Evolutionary conservation across 73 alveolate species (phyloP).

Genomic region (Tetrahymena malaccensis): DNA sequence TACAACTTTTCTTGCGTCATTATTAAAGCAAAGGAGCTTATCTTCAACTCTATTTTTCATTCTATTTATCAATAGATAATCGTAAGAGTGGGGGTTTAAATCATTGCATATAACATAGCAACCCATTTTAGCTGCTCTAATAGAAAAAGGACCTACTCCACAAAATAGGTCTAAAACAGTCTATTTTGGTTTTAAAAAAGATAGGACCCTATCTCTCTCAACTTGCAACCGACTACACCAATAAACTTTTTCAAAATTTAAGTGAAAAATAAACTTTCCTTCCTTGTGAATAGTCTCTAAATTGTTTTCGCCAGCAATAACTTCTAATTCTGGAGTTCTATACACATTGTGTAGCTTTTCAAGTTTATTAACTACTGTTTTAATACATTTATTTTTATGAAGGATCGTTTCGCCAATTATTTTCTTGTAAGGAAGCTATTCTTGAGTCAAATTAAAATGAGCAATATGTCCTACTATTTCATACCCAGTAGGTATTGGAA

Average conservation of each 20-base stretch:
- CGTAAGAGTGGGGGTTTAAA: constrained; percentile 90
- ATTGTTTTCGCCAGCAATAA: constrained; percentile 92
- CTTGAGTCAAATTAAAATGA: constrained; percentile 85
- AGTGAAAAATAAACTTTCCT: constrained; percentile 75
- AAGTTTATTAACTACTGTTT: constrained; percentile 91
- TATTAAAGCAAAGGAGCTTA: constrained; percentile 68
- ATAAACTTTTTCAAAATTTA: constrained; percentile 91
- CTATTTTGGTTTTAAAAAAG: neutral
- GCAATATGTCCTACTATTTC: constrained; percentile 97
- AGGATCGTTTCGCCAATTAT: constrained; percentile 88
- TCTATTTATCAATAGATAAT: constrained; percentile 63
- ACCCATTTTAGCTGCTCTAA: constrained; percentile 84
- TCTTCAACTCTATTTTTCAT: constrained; percentile 33
- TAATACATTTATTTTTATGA: constrained; percentile 65
- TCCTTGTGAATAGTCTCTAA: constrained; percentile 58
- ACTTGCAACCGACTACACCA: constrained; percentile 95
- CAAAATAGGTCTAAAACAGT: constrained; percentile 89
- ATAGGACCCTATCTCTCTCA: constrained; percentile 90
- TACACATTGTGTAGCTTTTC: constrained; percentile 87
- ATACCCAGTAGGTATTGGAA: constrained; percentile 89
- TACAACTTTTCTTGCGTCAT: constrained; percentile 95
- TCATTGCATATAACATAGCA: constrained; percentile 92
- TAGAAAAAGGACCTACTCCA: constrained; percentile 98
- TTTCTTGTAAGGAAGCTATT: constrained; percentile 71
- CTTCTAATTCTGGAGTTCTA: constrained; percentile 94